phyloP scores from a whole-genome alignment of 2,329 filamentous ascomycete genomes.

The Penicillium sp. region DNA sequence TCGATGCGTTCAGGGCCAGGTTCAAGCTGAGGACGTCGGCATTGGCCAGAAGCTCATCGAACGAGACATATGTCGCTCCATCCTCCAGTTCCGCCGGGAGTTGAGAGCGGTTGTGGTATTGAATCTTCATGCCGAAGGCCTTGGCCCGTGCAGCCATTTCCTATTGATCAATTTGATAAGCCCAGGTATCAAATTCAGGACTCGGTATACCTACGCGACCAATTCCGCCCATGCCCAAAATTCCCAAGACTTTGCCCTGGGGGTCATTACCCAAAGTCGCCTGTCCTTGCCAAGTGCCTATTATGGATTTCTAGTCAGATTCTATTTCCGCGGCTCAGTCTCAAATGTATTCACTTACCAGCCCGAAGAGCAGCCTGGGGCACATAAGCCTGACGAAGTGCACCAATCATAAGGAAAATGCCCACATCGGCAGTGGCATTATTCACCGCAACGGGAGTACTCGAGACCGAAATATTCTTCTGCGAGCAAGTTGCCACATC shows the following conservation, averaged over 20 bases:
- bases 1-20: slow-evolving; percentile 45
- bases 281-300: slow-evolving; percentile 44
- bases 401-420: slow-evolving; percentile 50
- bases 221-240: slow-evolving; percentile 51
- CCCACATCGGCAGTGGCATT: slow-evolving; percentile 49
- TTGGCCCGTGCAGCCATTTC: slow-evolving; percentile 47
- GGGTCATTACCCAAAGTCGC: slow-evolving; percentile 47
- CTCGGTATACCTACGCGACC: slow-evolving; percentile 38
- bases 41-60: slow-evolving; percentile 47
- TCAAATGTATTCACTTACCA: slow-evolving; percentile 27
- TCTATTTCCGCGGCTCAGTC: not conserved
- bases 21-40: slow-evolving; percentile 50
- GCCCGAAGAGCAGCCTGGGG: slow-evolving; percentile 43
- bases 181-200: not conserved
- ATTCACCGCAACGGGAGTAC: slow-evolving; percentile 48
- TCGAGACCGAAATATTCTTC: slow-evolving; percentile 44
- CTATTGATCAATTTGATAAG: slow-evolving; percentile 22
- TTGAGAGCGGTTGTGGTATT: slow-evolving; percentile 48
- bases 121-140: slow-evolving; percentile 49
- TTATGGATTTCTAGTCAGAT: not conserved
- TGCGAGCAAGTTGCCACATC: slow-evolving; percentile 55
- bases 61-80: slow-evolving; percentile 46
- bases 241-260: slow-evolving; percentile 46
- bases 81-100: slow-evolving; percentile 42
- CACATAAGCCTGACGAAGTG: slow-evolving; percentile 45